phyloP scores from a whole-genome alignment of 805 yeast species.

The Saccharomycopsis sp. region DNA sequence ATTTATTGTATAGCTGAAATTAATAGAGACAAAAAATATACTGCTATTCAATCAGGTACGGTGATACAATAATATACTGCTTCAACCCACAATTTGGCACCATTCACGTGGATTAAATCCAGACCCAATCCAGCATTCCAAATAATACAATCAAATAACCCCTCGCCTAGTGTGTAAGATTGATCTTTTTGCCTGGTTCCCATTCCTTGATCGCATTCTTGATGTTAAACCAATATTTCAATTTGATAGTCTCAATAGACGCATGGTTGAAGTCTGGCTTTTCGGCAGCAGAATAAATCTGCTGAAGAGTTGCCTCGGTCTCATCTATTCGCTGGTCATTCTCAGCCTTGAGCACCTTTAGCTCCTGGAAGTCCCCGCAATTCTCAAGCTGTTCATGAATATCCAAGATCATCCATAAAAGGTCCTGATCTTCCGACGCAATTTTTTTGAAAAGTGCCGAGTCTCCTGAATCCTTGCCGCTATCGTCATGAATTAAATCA shows the following conservation, averaged over 20 bases:
- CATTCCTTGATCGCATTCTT: slow-evolving; percentile 68
- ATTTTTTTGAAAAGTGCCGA: slow-evolving; percentile 28
- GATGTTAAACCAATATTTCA: slow-evolving; percentile 82
- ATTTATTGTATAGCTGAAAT: too few relatives aligned
- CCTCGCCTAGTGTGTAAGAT: too few relatives aligned
- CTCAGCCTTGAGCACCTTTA: slow-evolving; percentile 43
- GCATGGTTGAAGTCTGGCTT: slow-evolving; percentile 49
- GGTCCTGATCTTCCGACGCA: slow-evolving; percentile 44
- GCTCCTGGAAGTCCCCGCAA: slow-evolving; percentile 51
- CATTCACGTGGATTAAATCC: too few relatives aligned
- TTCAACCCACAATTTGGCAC: too few relatives aligned
- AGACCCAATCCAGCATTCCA: too few relatives aligned
- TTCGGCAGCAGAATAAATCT: slow-evolving; percentile 32
- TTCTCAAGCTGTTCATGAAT: slow-evolving; percentile 78
- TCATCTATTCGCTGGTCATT: slow-evolving; percentile 50
- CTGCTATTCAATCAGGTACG: too few relatives aligned
- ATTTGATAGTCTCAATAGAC: slow-evolving; percentile 56
- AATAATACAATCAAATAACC: too few relatives aligned
- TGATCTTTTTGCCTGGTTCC: slow-evolving; percentile 65
- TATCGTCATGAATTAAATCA: slow-evolving; percentile 51
- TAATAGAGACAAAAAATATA: too few relatives aligned
- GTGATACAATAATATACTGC: too few relatives aligned
- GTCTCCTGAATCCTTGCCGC: slow-evolving; percentile 12
- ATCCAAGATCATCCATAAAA: slow-evolving; percentile 73
- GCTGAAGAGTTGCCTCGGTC: slow-evolving; percentile 39